Evolutionary conservation across 257 asterid genomes (phyloP), one percentile per base, ranked within the genome.

Genomic region (Solanum chiquidenum): DNA sequence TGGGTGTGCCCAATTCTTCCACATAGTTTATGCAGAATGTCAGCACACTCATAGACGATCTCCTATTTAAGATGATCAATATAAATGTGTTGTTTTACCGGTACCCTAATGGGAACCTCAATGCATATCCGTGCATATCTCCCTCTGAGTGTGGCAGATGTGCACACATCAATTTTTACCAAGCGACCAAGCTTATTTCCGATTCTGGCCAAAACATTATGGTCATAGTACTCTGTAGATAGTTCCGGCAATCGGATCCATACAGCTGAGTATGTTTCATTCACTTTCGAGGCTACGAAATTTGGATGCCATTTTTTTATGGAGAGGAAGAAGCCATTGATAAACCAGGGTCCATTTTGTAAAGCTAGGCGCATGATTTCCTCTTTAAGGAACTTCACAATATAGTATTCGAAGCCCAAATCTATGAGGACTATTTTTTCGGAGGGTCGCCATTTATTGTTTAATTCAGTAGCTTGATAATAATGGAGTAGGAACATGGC

Each of bases 201-300:
- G 0, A 23, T 23, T 8, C 11, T 60, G 2, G 27, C 29, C 7
- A 23, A 20, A 8, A 60, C 9, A 2, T 9, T 23, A 3, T 60
- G 29, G 25, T 60, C 29, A 9, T 60, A 60, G 29, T 20, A 60
- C 25, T 60, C 29, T 6, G 3, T 60, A 9, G 29, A 29, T 8
- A 60, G 29, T 60, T 60, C 1, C 2, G 6, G 6, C 2, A 23
- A 4, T 3, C 69, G 0, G 0, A 60, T 23, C 69, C 69, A 60
- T 7, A 23, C 9, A 2, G 69, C 12, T 3, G 69, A 21, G 27
- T 60, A 21, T 3, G 29, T 44, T 44, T 44, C 52, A 0, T 12
- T 5, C 0, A 0, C 5, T 60, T 60, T 0, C 14, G 5, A 1
- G 2, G 69, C 69, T 9, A 60, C 0, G 0, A 60, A 60, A 23